These are phyloP conservation scores for Scheffersomyces stambukii DNA, from an alignment of 1,139 yeast species.

Conservation along the genomic window DNA sequence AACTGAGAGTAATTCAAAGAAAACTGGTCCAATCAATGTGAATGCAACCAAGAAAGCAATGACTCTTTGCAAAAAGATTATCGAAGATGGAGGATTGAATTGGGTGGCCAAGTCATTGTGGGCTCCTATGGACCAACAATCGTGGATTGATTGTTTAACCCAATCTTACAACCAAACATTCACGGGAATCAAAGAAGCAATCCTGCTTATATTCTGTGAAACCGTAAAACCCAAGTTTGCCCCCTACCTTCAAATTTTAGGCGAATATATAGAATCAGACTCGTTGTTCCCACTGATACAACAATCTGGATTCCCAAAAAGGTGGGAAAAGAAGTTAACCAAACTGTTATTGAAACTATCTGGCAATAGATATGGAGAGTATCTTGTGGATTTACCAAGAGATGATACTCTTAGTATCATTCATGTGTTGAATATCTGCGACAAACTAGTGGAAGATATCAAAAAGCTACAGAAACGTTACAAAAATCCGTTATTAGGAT, in stretches of 20 bases:
- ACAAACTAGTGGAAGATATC: constrained; percentile 49
- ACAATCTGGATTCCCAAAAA: constrained; percentile 36
- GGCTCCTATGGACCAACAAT: constrained; percentile 48
- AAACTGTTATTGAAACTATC: constrained; percentile 49
- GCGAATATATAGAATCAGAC: constrained; percentile 50
- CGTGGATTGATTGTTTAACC: constrained; percentile 49
- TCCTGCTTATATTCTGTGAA: constrained; percentile 45
- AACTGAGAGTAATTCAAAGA: constrained; percentile 15
- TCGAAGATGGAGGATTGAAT: constrained; percentile 31
- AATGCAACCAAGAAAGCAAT: constrained; percentile 24
- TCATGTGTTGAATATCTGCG: constrained; percentile 60
- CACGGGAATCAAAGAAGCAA: constrained; percentile 39
- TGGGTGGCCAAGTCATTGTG: constrained; percentile 38
- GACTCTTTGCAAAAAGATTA: constrained; percentile 22
- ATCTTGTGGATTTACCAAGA: constrained; percentile 54
- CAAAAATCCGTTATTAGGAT: constrained; percentile 58
- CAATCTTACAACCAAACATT: constrained; percentile 48
- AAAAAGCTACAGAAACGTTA: constrained; percentile 56
- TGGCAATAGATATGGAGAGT: constrained; percentile 55
- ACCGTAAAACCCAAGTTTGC: constrained; percentile 59
- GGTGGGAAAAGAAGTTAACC: constrained; percentile 51
- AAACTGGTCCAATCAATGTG: constrained; percentile 30
- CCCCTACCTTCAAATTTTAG: constrained; percentile 48
- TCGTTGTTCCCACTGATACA: constrained; percentile 34
- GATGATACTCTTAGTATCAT: constrained; percentile 54